phyloP scores from a whole-genome alignment of 495 filamentous ascomycete species.

The Trichoderma virens region DNA sequence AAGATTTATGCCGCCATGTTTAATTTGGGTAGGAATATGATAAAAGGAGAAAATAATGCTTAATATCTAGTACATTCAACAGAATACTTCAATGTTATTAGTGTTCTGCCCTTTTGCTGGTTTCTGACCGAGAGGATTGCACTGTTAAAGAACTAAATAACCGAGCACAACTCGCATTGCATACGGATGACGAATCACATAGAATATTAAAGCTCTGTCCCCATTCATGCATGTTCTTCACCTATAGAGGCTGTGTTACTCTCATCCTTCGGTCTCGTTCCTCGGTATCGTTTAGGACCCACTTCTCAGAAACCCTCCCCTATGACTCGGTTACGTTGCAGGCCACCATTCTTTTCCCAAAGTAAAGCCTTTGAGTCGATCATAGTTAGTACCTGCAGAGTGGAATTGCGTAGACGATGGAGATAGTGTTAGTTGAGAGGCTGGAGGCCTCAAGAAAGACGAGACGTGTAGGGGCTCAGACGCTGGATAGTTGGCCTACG shows the following conservation, averaged over 20 bases:
- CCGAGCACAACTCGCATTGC: background rate
- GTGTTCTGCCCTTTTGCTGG: background rate
- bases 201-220: background rate
- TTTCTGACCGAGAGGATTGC: background rate
- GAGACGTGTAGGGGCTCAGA: background rate
- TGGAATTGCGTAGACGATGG: background rate
- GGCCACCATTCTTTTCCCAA: background rate
- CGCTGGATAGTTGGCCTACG: background rate
- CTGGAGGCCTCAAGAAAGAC: background rate
- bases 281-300: conserved; percentile 3
- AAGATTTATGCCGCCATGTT: background rate
- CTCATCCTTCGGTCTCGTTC: background rate
- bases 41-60: background rate
- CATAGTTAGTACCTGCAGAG: background rate
- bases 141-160: background rate
- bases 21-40: background rate
- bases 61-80: background rate
- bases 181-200: background rate
- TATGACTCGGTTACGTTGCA: background rate
- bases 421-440: background rate
- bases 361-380: background rate
- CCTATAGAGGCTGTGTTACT: too few relatives aligned
- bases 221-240: too few relatives aligned
- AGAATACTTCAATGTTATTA: too few relatives aligned
- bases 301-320: background rate